A percentile compares a stretch with the other conserved stretches of the same genome.
Conservation (phyloP, 805 yeast genomes). For the Blastobotrys peoriensis region DNA sequence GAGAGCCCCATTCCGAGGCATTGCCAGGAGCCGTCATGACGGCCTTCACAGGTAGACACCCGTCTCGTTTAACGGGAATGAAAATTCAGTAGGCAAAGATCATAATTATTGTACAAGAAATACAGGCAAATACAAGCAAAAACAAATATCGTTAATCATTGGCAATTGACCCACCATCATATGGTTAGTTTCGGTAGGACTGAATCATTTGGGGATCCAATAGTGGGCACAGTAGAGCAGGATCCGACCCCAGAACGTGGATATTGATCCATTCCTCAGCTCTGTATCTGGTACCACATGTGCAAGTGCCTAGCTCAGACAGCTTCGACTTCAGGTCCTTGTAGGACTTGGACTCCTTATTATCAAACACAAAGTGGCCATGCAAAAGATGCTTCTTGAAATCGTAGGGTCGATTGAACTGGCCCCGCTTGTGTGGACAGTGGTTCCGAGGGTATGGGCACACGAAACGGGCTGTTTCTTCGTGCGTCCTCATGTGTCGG, state of each 20-base stretch:
- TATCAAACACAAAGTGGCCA: conserved; percentile 52
- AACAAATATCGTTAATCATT: no score
- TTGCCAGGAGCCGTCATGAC: no score
- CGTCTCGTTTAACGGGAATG: no score
- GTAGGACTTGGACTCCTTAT: conserved; percentile 36
- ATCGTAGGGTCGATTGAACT: conserved; percentile 63
- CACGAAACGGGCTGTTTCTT: conserved; percentile 47
- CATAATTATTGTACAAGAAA: no score
- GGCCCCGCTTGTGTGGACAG: conserved; percentile 55
- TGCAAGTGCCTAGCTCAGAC: conserved; percentile 45
- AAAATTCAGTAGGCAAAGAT: no score
- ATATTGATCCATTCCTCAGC: conserved; percentile 53
- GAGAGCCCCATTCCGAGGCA: no score
- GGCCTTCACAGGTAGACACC: no score
- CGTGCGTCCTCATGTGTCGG: conserved; percentile 59
- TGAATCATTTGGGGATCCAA: neutral
- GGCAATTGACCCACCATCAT: no score
- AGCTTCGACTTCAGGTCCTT: conserved; percentile 51
- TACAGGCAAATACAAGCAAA: no score
- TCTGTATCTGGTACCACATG: conserved; percentile 43
- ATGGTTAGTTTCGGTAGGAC: neutral
- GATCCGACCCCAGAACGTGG: conserved; percentile 36
- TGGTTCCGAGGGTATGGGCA: conserved; percentile 52
- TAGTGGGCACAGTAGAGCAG: neutral
- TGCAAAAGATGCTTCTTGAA: conserved; percentile 60